Evolutionary conservation across 1,139 yeast species (phyloP).

Genomic region (Saccharomyces hybrid): DNA sequence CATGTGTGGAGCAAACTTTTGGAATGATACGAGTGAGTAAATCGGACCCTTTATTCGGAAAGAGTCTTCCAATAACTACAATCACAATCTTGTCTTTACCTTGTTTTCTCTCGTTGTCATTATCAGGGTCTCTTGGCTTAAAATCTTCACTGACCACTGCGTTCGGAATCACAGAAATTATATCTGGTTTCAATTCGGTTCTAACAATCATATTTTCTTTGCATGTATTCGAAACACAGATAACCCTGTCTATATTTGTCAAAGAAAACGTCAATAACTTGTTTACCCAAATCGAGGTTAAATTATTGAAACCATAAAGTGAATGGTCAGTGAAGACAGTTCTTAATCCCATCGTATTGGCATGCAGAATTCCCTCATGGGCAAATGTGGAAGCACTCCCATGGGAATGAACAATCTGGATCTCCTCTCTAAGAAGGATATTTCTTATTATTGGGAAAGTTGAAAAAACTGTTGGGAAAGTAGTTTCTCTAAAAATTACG

Average conservation of each 20-base stretch:
- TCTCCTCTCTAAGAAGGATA: conserved; percentile 74
- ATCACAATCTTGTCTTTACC: conserved; percentile 49
- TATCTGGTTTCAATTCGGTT: conserved; percentile 70
- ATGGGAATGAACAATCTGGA: conserved; percentile 91
- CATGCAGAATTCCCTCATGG: conserved; percentile 86
- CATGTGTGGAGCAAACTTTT: conserved; percentile 56
- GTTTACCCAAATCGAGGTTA: conserved; percentile 78
- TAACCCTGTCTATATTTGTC: conserved; percentile 84
- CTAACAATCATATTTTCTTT: conserved; percentile 91
- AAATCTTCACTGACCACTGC: conserved; percentile 87
- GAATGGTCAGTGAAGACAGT: conserved; percentile 97
- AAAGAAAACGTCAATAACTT: conserved; percentile 77
- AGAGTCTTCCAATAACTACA: conserved; percentile 83
- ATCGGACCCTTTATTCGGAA: conserved; percentile 96
- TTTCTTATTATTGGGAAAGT: conserved; percentile 81
- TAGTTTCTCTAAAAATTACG: conserved; percentile 71
- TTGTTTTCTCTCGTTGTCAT: conserved; percentile 3
- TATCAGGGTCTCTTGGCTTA: conserved; percentile 39
- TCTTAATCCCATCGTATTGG: conserved; percentile 82
- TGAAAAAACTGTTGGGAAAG: conserved; percentile 84
- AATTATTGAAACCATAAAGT: conserved; percentile 84
- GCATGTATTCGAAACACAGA: conserved; percentile 94
- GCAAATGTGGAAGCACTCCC: conserved; percentile 83
- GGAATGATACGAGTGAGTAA: conserved; percentile 82
- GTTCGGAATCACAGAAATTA: conserved; percentile 88